These are phyloP conservation scores for Micractinium sp. DNA, from an alignment of 139 green algal species.

Conservation along the genomic window DNA sequence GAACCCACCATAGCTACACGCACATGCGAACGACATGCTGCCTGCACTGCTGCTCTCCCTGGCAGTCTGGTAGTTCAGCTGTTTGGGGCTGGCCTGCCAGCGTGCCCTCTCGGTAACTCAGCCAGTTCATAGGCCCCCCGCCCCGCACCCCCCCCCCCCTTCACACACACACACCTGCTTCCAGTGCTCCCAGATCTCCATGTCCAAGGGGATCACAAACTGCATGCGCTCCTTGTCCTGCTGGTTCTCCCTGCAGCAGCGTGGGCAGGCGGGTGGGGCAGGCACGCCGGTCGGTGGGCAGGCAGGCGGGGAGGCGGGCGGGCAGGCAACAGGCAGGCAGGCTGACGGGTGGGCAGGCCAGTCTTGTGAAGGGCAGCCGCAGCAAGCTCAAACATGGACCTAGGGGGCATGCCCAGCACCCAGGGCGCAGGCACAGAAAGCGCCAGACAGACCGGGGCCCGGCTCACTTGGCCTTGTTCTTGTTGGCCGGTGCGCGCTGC, in stretches of 20 bases:
- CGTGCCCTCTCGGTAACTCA: background rate
- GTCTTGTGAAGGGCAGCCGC: too few species aligned
- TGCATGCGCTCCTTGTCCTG: slow-evolving; percentile 48
- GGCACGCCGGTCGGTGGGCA: background rate
- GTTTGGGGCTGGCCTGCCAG: too few species aligned
- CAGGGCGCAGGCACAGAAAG: too few species aligned
- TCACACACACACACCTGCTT: slow-evolving; percentile 6
- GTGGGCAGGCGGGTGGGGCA: background rate
- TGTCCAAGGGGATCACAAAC: slow-evolving; percentile 63
- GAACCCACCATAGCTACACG: too few species aligned
- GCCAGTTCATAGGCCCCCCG: background rate
- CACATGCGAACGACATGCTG: background rate
- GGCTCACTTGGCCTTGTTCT: background rate
- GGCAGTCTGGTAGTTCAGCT: background rate
- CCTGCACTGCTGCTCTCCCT: background rate
- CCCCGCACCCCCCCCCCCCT: background rate
- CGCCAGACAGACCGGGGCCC: too few species aligned
- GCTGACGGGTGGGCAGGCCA: background rate
- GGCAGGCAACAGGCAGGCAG: too few species aligned
- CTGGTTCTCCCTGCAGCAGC: background rate
- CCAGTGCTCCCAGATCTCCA: slow-evolving; percentile 67
- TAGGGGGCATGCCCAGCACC: too few species aligned
- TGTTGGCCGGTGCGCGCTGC: background rate
- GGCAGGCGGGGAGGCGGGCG: background rate
- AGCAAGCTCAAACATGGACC: too few species aligned